Base-by-base conservation (phyloP, 169 alveolate genomes). In the Plasmodium knowlesi region DNA sequence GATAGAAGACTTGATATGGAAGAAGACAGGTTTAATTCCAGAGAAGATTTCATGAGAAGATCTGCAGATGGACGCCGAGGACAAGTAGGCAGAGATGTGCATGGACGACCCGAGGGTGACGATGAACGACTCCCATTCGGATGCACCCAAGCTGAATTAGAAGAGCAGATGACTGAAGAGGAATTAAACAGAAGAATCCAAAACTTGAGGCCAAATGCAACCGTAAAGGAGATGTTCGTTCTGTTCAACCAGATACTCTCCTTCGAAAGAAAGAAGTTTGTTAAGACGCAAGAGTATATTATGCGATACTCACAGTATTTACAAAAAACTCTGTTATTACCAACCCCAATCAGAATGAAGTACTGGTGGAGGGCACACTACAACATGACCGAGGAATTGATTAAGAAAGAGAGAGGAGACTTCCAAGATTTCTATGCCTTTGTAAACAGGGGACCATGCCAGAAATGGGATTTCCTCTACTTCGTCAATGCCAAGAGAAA, bases 331-430 rank as follows among this genome's bases (percentile, higher is more conserved):
- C 30, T 39, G 37, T 12, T 12, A 4, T 71, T 84, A 41, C 72
- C 73, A 12, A 70, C 92, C 74, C 41, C 37, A 43, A 39, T 67
- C 53, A 70, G 92, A 71, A 84, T 43, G 46, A 84, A 84, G 34
- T 70, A 70, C 25, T 84, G 92, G 92, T 84, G 92, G 92, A 84
- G 83, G 50, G 92, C 71, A 37, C 84, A 71, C 57, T 84, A 84
- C 50, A 41, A 19, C 12, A 39, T 84, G 84, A 72, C 74, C 14
- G 83, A 84, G 28, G 83, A 84, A 46, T 28, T 84, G 19, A 46
- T 84, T 39, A 84, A 84, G 53, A 41, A 73, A 39, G 92, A 84
- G 76, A 84, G 72, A 46, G 16, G 57, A 5, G 83, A 84, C 43
- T 37, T 71, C 78, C 5, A n/a, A 22, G 92, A 84, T 12, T 67